These are phyloP conservation scores for Nemania abortiva DNA, from an alignment of 2,329 filamentous ascomycete species.

Conservation along the genomic window DNA sequence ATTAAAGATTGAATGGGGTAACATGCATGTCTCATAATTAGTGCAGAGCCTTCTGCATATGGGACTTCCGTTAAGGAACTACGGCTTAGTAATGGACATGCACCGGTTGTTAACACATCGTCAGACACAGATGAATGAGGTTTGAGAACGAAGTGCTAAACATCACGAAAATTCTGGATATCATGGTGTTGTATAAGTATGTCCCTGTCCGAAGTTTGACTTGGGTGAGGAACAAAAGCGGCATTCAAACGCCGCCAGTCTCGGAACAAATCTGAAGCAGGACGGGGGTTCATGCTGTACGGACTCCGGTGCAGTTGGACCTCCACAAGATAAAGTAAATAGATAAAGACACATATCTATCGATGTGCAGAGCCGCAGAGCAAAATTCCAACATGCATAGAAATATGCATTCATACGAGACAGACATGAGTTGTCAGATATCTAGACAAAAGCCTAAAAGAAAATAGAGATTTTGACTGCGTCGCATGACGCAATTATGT, in stretches of 20 bases:
- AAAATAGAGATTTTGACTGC: neutral
- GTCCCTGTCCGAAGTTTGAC: slow-evolving; percentile 1
- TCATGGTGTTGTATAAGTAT: slow-evolving; percentile 6
- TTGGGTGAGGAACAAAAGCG: slow-evolving; percentile 9
- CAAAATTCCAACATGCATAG: neutral
- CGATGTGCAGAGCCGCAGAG: slow-evolving; percentile 32
- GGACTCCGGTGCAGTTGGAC: slow-evolving; percentile 24
- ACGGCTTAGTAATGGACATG: neutral
- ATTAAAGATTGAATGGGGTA: neutral
- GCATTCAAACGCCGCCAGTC: slow-evolving; percentile 45
- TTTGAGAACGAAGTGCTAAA: neutral
- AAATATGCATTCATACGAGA: slow-evolving; percentile 1
- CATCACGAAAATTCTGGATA: neutral
- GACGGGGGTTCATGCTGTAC: slow-evolving; percentile 24
- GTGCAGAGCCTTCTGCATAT: neutral
- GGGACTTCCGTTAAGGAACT: neutral
- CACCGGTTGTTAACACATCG: neutral
- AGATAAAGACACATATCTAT: neutral
- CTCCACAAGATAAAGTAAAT: neutral
- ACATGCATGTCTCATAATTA: neutral
- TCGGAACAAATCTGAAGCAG: slow-evolving; percentile 39
- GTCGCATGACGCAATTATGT: slow-evolving; percentile 4
- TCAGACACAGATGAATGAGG: neutral
- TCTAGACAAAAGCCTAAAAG: neutral
- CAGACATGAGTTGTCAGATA: neutral